phyloP scores from a whole-genome alignment of 257 asterid genomes.

The Solanum pinnatisectum region DNA sequence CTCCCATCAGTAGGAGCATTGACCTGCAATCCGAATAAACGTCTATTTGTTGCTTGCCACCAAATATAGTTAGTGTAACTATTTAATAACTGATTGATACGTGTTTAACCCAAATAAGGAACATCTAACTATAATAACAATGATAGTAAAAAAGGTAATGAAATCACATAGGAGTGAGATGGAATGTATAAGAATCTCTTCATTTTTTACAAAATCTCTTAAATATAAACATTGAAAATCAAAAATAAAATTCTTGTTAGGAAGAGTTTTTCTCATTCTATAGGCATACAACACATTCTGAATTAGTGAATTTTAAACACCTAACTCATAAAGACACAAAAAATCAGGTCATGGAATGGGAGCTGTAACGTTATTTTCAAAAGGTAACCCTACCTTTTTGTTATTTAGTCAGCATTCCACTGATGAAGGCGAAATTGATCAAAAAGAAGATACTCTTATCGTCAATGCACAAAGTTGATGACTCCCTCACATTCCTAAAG shows the following conservation, averaged over 20 bases:
- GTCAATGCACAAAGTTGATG: neutral
- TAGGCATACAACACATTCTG: neutral
- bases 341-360: neutral
- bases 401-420: neutral
- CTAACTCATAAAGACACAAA: neutral
- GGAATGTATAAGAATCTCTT: neutral
- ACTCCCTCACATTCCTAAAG: neutral
- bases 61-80: neutral
- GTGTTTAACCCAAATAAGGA: neutral
- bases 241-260: neutral
- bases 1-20: too few relatives aligned
- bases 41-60: neutral
- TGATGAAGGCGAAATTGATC: neutral
- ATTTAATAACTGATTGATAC: neutral
- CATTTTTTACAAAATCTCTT: neutral
- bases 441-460: neutral
- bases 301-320: neutral
- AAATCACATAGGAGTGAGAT: neutral
- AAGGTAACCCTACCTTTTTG: neutral
- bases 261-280: neutral
- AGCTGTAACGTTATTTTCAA: constrained; percentile 1
- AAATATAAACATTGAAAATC: neutral
- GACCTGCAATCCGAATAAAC: neutral
- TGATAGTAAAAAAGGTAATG: neutral
- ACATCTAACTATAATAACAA: neutral